A percentile compares a stretch with the other conserved stretches of the same genome.
phyloP scores from a whole-genome alignment of 495 filamentous ascomycete genomes.

The Penicillium crystallinum region DNA sequence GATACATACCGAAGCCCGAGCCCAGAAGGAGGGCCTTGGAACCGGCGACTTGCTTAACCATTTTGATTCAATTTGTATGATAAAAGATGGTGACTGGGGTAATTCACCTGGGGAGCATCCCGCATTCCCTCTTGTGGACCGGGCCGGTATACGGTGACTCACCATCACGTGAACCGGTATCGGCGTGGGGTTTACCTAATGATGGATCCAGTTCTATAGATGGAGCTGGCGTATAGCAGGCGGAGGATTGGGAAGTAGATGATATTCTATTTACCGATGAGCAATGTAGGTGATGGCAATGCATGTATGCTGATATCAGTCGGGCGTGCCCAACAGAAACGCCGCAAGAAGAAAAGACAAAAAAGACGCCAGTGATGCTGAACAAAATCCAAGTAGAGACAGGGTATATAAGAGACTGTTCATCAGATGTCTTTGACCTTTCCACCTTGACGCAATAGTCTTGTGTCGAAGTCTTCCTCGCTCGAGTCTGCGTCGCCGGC shows the following conservation, averaged over 20 bases:
- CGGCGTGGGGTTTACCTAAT: slow-evolving; percentile 17
- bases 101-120: neutral
- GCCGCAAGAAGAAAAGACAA: slow-evolving; percentile 16
- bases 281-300: neutral
- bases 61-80: slow-evolving; percentile 23
- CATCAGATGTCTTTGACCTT: slow-evolving; percentile 33
- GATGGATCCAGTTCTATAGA: too few relatives aligned
- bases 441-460: slow-evolving; percentile 14
- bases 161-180: slow-evolving; percentile 26
- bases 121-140: neutral
- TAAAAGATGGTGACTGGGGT: slow-evolving; percentile 8
- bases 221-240: neutral
- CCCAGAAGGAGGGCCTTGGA: slow-evolving; percentile 67
- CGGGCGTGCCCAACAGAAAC: slow-evolving; percentile 12
- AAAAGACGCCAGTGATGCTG: slow-evolving; percentile 11
- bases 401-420: slow-evolving; percentile 2
- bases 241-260: neutral
- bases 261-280: neutral
- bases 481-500: slow-evolving; percentile 32
- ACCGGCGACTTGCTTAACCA: slow-evolving; percentile 37
- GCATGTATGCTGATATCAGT: slow-evolving; percentile 2
- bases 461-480: slow-evolving; percentile 21
- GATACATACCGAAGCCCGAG: slow-evolving; percentile 59
- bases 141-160: slow-evolving; percentile 14
- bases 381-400: slow-evolving; percentile 7